phyloP scores from a whole-genome alignment of 2,329 filamentous ascomycete species.

The Hymenoscyphus infarciens region DNA sequence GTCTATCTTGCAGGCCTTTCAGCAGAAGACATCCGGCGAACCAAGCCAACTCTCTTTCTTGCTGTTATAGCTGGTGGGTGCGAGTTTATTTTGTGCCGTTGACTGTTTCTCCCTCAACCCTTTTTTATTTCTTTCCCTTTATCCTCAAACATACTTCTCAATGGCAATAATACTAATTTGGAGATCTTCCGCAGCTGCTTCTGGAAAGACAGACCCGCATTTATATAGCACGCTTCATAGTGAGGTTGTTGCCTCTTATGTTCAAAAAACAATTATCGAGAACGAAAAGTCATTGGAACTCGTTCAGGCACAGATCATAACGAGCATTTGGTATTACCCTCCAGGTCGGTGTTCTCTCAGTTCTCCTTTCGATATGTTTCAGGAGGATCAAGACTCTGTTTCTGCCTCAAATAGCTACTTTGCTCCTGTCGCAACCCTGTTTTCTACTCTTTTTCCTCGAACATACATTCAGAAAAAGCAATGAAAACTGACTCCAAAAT shows the following conservation, averaged over 20 bases:
- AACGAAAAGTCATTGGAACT: slow-evolving; percentile 47
- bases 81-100: too few species aligned
- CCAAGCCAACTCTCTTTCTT: slow-evolving; percentile 64
- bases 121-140: too few species aligned
- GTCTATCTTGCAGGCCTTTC: slow-evolving; percentile 53
- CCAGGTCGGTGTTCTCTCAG: slow-evolving; percentile 29
- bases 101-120: too few species aligned
- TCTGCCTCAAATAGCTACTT: too few species aligned
- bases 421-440: too few species aligned
- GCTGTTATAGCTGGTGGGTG: slow-evolving; percentile 47
- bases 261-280: slow-evolving; percentile 42
- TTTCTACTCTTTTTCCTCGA: too few species aligned
- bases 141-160: too few species aligned
- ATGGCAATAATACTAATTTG: too few species aligned
- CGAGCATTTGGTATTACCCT: slow-evolving; percentile 45
- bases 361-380: too few species aligned
- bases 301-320: slow-evolving; percentile 45
- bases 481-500: too few species aligned
- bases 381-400: too few species aligned
- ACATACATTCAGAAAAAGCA: too few species aligned
- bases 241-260: slow-evolving; percentile 44
- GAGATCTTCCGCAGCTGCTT: slow-evolving; percentile 47
- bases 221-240: slow-evolving; percentile 42
- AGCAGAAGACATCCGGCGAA: slow-evolving; percentile 49
- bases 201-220: slow-evolving; percentile 44